Conservation (phyloP, 1,139 yeast species). For the Suhomyces bokatorum region DNA sequence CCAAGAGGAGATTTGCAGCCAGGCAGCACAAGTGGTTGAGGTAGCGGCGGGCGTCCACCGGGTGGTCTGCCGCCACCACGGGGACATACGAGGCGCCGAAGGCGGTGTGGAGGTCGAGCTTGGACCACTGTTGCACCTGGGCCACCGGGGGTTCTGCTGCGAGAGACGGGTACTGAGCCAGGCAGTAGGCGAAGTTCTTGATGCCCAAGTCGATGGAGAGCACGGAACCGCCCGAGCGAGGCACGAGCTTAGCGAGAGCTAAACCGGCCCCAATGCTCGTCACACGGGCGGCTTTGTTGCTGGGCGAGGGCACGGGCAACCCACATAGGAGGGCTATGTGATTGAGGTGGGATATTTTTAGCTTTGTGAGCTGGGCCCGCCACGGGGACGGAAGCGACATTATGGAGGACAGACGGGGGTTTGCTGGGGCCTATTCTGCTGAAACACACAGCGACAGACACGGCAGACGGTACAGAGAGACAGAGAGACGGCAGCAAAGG, state of each 20-base stretch:
- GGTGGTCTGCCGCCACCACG: conserved; percentile 17
- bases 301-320: conserved; percentile 24
- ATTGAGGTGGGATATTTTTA: conserved; percentile 25
- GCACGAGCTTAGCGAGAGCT: conserved; percentile 15
- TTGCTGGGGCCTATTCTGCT: no score
- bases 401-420: no score
- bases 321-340: conserved; percentile 41
- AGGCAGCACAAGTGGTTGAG: conserved; percentile 25
- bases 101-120: conserved; percentile 26
- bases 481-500: no score
- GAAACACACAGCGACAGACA: no score
- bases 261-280: conserved; percentile 24
- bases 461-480: no score
- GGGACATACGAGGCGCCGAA: conserved; percentile 20
- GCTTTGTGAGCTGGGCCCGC: conserved; percentile 8
- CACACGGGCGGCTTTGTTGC: conserved; percentile 32
- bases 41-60: conserved; percentile 29
- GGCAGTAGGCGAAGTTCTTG: conserved; percentile 44
- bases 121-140: conserved; percentile 30
- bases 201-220: conserved; percentile 43
- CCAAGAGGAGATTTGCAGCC: conserved; percentile 22
- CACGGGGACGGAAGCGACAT: not conserved
- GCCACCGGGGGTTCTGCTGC: not conserved
- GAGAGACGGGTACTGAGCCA: conserved; percentile 19
- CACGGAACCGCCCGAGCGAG: conserved; percentile 20